Evolutionary conservation across 1,284 basidiomycete genomes (phyloP).

Genomic region (Marasmius sp.): DNA sequence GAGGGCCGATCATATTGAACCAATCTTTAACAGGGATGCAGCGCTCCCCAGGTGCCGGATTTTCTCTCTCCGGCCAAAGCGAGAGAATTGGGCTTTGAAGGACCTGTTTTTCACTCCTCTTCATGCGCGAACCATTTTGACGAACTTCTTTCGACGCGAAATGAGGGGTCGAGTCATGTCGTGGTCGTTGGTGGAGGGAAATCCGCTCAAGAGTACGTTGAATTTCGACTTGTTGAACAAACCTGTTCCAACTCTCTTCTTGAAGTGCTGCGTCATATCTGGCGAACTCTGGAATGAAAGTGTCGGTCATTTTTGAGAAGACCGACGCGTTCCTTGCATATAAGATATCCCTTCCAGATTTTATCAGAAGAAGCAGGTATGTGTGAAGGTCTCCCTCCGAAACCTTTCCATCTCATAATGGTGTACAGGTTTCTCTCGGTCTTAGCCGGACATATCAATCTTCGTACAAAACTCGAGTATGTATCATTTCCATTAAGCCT

Average conservation of each 20-base stretch:
- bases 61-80: slow-evolving; percentile 34
- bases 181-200: slow-evolving; percentile 58
- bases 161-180: slow-evolving; percentile 19
- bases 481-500: slow-evolving; percentile 7
- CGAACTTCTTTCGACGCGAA: slow-evolving; percentile 34
- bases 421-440: slow-evolving; percentile 36
- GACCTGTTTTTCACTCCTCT: slow-evolving; percentile 51
- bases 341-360: slow-evolving; percentile 41
- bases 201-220: slow-evolving; percentile 46
- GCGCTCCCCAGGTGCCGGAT: slow-evolving; percentile 42
- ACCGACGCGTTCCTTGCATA: slow-evolving; percentile 47
- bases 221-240: background rate
- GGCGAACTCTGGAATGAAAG: slow-evolving; percentile 44
- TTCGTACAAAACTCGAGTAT: slow-evolving; percentile 39
- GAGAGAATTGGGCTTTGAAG: slow-evolving; percentile 35
- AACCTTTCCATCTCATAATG: background rate
- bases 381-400: background rate
- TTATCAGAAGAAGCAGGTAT: slow-evolving; percentile 56
- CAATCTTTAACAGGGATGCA: slow-evolving; percentile 45
- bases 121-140: slow-evolving; percentile 41
- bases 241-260: background rate
- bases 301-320: slow-evolving; percentile 50
- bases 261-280: slow-evolving; percentile 41
- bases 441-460: slow-evolving; percentile 36
- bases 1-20: background rate